phyloP scores from a whole-genome alignment of 2,329 filamentous ascomycete genomes.

The Lachnellula subtilissima region DNA sequence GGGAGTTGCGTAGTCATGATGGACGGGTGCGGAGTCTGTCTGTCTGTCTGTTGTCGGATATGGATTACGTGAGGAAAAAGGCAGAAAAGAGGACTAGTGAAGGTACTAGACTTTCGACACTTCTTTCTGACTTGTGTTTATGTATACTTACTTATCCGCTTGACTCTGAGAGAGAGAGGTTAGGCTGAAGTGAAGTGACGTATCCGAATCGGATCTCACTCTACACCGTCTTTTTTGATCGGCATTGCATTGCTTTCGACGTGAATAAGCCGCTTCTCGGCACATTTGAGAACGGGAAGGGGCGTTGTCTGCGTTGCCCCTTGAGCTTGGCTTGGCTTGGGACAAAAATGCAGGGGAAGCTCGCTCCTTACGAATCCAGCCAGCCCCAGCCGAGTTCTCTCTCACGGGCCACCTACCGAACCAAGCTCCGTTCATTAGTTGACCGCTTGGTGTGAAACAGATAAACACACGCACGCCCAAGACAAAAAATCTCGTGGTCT shows the following conservation, averaged over 20 bases:
- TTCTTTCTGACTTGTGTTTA: too few species aligned
- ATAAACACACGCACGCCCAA: not conserved
- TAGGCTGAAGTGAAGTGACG: too few species aligned
- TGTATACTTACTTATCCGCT: too few species aligned
- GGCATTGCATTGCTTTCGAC: too few species aligned
- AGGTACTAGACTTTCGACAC: too few species aligned
- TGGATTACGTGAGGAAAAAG: not conserved
- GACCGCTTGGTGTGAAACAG: constrained; percentile 11
- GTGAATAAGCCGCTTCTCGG: too few species aligned
- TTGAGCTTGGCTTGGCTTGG: not conserved
- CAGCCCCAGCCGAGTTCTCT: not conserved
- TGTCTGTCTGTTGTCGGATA: not conserved
- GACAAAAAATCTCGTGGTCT: constrained; percentile 5
- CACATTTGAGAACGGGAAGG: too few species aligned
- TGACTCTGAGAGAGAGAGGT: too few species aligned
- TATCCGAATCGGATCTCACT: too few species aligned
- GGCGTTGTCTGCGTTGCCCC: too few species aligned
- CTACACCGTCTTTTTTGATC: too few species aligned
- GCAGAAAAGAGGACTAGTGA: too few species aligned
- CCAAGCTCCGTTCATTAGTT: not conserved
- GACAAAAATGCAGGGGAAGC: not conserved
- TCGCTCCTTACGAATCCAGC: not conserved
- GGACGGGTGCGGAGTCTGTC: not conserved
- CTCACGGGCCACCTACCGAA: not conserved
- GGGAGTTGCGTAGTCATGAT: constrained; percentile 4